Evolutionary conservation across 305 asterid genomes (phyloP).

Genomic region (Withania somnifera): DNA sequence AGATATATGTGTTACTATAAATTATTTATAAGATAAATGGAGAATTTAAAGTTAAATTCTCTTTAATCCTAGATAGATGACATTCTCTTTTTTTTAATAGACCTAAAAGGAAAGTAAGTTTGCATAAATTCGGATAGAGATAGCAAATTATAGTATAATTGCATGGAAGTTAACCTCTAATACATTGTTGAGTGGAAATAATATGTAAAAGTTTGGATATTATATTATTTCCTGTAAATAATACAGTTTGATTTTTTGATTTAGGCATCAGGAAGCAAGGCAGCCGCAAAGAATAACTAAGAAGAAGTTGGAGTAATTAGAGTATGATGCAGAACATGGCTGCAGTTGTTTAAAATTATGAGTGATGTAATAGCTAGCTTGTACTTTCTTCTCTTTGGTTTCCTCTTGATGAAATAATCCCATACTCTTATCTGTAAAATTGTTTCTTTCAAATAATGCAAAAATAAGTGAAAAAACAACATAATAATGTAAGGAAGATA

Average conservation of each 20-base stretch:
- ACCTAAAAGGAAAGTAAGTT: too few species aligned
- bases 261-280: constrained; percentile 10
- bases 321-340: not conserved
- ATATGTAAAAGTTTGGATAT: not conserved
- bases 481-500: too few species aligned
- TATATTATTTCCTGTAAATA: not conserved
- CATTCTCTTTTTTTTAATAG: too few species aligned
- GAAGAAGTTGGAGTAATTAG: not conserved
- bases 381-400: not conserved
- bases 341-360: not conserved
- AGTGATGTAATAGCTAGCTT: not conserved
- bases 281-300: constrained; percentile 15
- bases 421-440: not conserved
- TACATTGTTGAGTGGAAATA: not conserved
- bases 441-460: too few species aligned
- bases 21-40: too few species aligned
- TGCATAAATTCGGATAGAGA: too few species aligned
- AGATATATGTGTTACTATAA: too few species aligned
- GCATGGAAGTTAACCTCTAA: too few species aligned
- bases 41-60: too few species aligned
- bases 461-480: too few species aligned
- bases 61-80: too few species aligned
- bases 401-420: not conserved
- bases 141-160: too few species aligned
- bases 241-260: not conserved